Evolutionary conservation across 768 basidiomycete species (phyloP), one percentile per base, ranked within the genome.

Genomic region (Lentinula edodes): DNA sequence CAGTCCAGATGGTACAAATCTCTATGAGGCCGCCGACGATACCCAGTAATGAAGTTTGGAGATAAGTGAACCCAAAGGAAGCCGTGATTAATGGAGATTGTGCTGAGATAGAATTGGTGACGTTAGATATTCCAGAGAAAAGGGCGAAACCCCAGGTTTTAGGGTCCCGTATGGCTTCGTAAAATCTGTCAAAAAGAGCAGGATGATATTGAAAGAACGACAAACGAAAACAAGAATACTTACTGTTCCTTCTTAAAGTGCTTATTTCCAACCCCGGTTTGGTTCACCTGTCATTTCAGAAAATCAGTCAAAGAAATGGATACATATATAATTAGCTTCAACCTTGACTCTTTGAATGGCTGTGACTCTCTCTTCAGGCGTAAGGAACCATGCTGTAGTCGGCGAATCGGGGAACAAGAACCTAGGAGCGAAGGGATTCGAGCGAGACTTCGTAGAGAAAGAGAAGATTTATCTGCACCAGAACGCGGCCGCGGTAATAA

Each of bases 391-490:
- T 1, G 91, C 90, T 2, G 76, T 85, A 12, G 88, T 81, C 23
- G 90, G 90, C 8, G 87, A 90, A 73, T 93, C 89, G 16, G 91
- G 91, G 80, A 93, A 91, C 71, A 84, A 83, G 72, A 90, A 79
- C 86, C 87, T 88, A 54, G 6, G 35, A 20, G n/a, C 16, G 48
- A 42, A 42, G 3, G 16, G 23, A 15, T 35, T 42, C 34, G n/a
- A 54, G 55, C 34, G 28, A 56, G 35, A 57, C 32, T 34, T 54
- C 61, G 39, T 38, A 56, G 62, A 62, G 56, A 16, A 55, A 52
- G 34, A 62, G 52, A 52, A 54, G n/a, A 54, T 18, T 41, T 10
- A 62, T 20, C 63, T 76, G 57, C 60, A 85, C 86, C 84, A 89
- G 72, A 89, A 90, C 52, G 83, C 58, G 45, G 86, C 69, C 1